Percentiles rank a stretch among this genome's conserved stretches.
phyloP scores from a whole-genome alignment of 2,329 filamentous ascomycete genomes.

The Claviceps pazoutovae region DNA sequence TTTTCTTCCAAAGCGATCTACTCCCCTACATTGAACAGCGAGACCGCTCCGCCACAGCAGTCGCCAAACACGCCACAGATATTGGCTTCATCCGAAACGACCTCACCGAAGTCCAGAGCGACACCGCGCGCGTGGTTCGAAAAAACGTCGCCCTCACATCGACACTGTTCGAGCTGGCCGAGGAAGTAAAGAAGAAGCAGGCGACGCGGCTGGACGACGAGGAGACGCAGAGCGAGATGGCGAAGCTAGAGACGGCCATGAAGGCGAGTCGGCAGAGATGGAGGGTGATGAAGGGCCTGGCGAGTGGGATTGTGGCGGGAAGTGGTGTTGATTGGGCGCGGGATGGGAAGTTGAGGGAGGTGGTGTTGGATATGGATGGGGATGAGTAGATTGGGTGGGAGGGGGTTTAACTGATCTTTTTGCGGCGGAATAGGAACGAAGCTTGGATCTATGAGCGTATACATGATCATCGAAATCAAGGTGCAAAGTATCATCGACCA shows the following conservation, averaged over 20 bases:
- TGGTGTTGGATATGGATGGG: slow-evolving; percentile 55
- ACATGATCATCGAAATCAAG: too few species aligned
- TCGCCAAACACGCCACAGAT: slow-evolving; percentile 44
- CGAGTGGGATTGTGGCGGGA: slow-evolving; percentile 65
- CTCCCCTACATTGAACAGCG: slow-evolving; percentile 51
- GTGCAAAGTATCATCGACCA: too few species aligned
- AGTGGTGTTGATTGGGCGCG: slow-evolving; percentile 73
- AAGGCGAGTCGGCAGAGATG: slow-evolving; percentile 51
- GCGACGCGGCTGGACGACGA: slow-evolving; percentile 39
- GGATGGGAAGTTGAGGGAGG: slow-evolving; percentile 50
- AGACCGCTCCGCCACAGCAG: slow-evolving; percentile 49
- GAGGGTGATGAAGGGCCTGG: slow-evolving; percentile 63
- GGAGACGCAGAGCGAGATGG: slow-evolving; percentile 39
- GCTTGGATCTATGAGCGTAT: too few species aligned
- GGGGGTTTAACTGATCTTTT: too few species aligned
- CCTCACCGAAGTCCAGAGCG: slow-evolving; percentile 42
- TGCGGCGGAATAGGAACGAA: too few species aligned
- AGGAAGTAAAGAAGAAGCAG: slow-evolving; percentile 38
- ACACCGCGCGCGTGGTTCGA: slow-evolving; percentile 40
- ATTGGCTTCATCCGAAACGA: slow-evolving; percentile 36
- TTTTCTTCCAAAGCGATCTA: slow-evolving; percentile 41
- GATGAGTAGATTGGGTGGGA: slow-evolving; percentile 2
- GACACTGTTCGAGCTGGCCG: slow-evolving; percentile 48
- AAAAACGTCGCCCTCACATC: slow-evolving; percentile 50
- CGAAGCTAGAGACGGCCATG: slow-evolving; percentile 42